These are phyloP conservation scores for Leccinum variicolor DNA, from an alignment of 768 basidiomycete genomes.

Conservation along the genomic window DNA sequence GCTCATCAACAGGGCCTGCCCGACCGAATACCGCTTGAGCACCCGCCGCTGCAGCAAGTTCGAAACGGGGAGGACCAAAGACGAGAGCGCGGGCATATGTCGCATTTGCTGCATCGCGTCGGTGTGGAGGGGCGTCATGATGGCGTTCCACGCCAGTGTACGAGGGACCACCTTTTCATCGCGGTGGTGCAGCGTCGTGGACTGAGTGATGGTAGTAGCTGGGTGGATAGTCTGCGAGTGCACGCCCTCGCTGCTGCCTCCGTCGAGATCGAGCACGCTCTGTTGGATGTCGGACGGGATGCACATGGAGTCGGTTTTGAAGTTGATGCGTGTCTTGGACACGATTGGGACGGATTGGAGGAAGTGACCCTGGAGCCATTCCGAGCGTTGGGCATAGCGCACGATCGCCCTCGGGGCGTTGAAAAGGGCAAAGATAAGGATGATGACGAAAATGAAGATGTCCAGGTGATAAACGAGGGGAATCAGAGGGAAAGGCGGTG, in stretches of 20 bases:
- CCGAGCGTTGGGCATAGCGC: constrained; percentile 46
- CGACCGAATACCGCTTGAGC: constrained; percentile 48
- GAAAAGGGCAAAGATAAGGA: constrained; percentile 39
- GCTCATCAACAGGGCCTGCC: constrained; percentile 43
- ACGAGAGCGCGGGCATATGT: constrained; percentile 37
- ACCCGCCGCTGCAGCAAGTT: constrained; percentile 42
- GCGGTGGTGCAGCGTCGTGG: not conserved
- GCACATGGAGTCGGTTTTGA: constrained; percentile 15
- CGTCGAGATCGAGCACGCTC: constrained; percentile 16
- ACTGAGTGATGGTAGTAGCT: not conserved
- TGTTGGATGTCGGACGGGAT: constrained; percentile 12
- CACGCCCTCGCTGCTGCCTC: constrained; percentile 5
- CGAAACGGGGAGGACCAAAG: constrained; percentile 42
- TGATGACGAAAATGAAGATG: constrained; percentile 42
- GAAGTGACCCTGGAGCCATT: constrained; percentile 52
- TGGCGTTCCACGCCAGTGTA: not conserved
- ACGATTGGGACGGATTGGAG: constrained; percentile 27
- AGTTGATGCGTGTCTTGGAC: constrained; percentile 5
- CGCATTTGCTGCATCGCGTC: constrained; percentile 14
- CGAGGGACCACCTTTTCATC: constrained; percentile 13
- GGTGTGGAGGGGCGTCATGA: not conserved
- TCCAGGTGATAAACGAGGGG: constrained; percentile 37
- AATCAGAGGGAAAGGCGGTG: not conserved
- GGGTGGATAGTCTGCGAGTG: constrained; percentile 4
- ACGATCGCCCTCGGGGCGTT: constrained; percentile 48